These are phyloP conservation scores for Chaetomiaceae sp. DNA, from an alignment of 2,329 filamentous ascomycete species.

Conservation along the genomic window DNA sequence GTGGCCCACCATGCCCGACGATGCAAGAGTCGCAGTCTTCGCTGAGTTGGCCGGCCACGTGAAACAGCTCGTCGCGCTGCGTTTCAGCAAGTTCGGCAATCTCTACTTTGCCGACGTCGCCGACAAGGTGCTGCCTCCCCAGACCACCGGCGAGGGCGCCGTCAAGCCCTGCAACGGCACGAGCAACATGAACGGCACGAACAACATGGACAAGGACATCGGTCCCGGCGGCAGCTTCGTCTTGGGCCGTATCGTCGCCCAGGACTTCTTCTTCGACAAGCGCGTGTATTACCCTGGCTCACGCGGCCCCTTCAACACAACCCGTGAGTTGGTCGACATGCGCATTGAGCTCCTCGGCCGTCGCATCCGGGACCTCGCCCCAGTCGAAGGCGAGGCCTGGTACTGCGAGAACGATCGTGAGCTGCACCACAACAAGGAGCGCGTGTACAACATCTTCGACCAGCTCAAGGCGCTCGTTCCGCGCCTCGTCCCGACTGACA, in stretches of 20 bases:
- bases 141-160: not conserved
- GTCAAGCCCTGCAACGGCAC: not conserved
- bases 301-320: conserved; percentile 12
- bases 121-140: not conserved
- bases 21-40: conserved; percentile 5
- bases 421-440: conserved; percentile 1
- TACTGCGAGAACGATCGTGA: conserved; percentile 17
- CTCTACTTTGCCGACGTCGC: conserved; percentile 17
- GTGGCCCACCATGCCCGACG: conserved; percentile 9
- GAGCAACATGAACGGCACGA: not conserved
- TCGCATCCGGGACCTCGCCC: conserved; percentile 9
- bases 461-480: conserved; percentile 8
- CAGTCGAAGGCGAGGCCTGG: conserved; percentile 2
- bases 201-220: conserved; percentile 4
- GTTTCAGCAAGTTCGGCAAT: conserved; percentile 16
- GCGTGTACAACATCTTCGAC: conserved; percentile 6
- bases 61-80: conserved; percentile 13
- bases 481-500: conserved; percentile 9
- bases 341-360: conserved; percentile 9
- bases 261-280: conserved; percentile 19
- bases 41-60: conserved; percentile 10
- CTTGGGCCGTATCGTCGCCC: conserved; percentile 14
- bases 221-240: conserved; percentile 9
- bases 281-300: conserved; percentile 10
- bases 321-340: conserved; percentile 5